A percentile compares a stretch with the other conserved stretches of the same genome.
These are phyloP conservation scores for Boletus insuetus DNA, from an alignment of 768 basidiomycete genomes.

Conservation along the genomic window DNA sequence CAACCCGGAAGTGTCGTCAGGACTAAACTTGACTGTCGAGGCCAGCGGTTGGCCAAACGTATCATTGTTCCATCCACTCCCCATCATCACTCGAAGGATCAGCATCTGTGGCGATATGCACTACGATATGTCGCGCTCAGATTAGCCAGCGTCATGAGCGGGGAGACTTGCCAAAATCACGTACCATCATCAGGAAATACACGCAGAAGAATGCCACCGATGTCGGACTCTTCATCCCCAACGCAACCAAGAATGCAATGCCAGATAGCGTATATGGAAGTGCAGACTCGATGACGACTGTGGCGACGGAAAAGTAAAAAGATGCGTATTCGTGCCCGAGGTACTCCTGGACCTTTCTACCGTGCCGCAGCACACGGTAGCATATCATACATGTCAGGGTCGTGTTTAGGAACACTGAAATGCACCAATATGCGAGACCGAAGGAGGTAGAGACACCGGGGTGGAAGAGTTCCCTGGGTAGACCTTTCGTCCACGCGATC, in stretches of 20 bases:
- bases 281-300: slow-evolving; percentile 8
- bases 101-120: slow-evolving; percentile 22
- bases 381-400: slow-evolving; percentile 9
- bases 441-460: background rate
- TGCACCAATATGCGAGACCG: slow-evolving; percentile 9
- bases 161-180: background rate
- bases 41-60: background rate
- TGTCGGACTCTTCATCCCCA: slow-evolving; percentile 8
- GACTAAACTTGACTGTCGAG: background rate
- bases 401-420: background rate
- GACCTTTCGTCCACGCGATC: slow-evolving; percentile 6
- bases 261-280: slow-evolving; percentile 11
- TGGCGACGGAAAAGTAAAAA: slow-evolving; percentile 8
- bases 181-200: slow-evolving; percentile 18
- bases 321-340: background rate
- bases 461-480: slow-evolving; percentile 11
- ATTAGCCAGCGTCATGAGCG: background rate
- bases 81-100: slow-evolving; percentile 18
- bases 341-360: background rate
- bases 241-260: background rate
- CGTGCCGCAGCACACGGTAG: slow-evolving; percentile 12
- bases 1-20: background rate
- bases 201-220: slow-evolving; percentile 6
- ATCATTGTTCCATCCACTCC: slow-evolving; percentile 11
- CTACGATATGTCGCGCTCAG: background rate